These are phyloP conservation scores for Nakazawaea laoshanensis DNA, from an alignment of 805 yeast genomes.

Conservation along the genomic window DNA sequence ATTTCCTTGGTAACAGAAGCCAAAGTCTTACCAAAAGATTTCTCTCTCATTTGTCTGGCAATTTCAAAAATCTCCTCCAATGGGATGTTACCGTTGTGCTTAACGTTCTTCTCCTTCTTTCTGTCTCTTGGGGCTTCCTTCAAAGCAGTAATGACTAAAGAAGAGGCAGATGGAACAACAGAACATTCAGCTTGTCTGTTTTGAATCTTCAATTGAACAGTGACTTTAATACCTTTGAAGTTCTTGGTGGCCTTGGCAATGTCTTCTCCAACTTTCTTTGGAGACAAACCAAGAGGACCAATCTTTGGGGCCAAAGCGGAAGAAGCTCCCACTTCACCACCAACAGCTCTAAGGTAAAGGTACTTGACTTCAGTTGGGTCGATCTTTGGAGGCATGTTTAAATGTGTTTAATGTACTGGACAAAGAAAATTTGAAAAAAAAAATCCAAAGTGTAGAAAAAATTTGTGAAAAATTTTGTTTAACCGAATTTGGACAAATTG, in stretches of 20 bases:
- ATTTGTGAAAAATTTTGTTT: too few relatives aligned
- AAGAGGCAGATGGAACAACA: slow-evolving; percentile 99
- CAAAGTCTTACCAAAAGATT: slow-evolving; percentile 96
- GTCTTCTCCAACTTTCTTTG: slow-evolving; percentile 99
- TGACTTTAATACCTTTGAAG: slow-evolving; percentile 98
- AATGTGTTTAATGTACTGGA: slow-evolving; percentile 7
- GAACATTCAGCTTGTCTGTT: slow-evolving; percentile 99
- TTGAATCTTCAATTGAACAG: slow-evolving; percentile 97
- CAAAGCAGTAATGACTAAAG: slow-evolving; percentile 97
- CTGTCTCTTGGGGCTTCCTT: slow-evolving; percentile 99
- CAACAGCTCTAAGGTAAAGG: slow-evolving; percentile 99
- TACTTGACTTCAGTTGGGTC: slow-evolving; percentile 98
- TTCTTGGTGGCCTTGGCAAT: slow-evolving; percentile 99
- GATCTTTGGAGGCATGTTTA: slow-evolving; percentile 92
- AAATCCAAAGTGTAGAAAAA: too few relatives aligned
- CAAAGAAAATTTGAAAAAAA: too few relatives aligned
- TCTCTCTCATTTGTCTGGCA: slow-evolving; percentile 96
- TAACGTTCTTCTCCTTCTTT: slow-evolving; percentile 99
- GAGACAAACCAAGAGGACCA: slow-evolving; percentile 99
- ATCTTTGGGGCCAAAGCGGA: slow-evolving; percentile 99
- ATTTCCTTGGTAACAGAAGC: slow-evolving; percentile 97
- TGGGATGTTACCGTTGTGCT: slow-evolving; percentile 98
- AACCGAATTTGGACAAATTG: neutral
- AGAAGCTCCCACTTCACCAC: slow-evolving; percentile 99
- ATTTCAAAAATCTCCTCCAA: slow-evolving; percentile 93